Percentiles rank a stretch among this genome's conserved stretches.
Evolutionary conservation across 306 rosid genomes (phyloP).

Genomic region (Morella rubra): DNA sequence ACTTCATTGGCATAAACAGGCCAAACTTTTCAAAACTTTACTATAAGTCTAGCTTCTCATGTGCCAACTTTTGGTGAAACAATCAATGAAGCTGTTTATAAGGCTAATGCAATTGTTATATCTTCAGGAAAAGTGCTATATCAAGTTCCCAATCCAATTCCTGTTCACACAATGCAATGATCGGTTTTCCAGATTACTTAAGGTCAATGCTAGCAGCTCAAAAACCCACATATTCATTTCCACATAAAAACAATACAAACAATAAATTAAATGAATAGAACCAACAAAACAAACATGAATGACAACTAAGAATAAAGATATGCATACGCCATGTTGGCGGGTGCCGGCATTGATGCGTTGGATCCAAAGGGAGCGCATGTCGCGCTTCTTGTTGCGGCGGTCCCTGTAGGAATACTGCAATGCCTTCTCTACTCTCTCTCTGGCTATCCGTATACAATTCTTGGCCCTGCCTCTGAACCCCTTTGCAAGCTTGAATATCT

Average conservation of each 20-base stretch:
- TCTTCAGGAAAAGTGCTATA: background rate
- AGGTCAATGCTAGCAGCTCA: background rate
- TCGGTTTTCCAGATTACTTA: background rate
- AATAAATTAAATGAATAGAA: background rate
- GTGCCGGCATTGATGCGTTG: slow-evolving; percentile 93
- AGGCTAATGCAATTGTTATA: background rate
- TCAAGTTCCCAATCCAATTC: background rate
- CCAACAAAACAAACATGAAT: background rate
- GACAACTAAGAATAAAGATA: slow-evolving; percentile 6
- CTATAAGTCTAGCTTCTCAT: background rate
- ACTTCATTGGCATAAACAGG: background rate
- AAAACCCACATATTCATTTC: background rate
- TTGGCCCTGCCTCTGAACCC: slow-evolving; percentile 98
- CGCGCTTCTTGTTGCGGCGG: slow-evolving; percentile 94
- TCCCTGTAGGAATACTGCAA: slow-evolving; percentile 96
- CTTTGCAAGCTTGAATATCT: slow-evolving; percentile 87
- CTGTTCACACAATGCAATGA: background rate
- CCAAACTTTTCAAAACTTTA: background rate
- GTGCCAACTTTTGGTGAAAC: background rate
- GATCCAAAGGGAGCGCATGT: slow-evolving; percentile 97
- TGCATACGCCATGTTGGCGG: slow-evolving; percentile 78
- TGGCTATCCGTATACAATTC: slow-evolving; percentile 91
- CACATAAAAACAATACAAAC: background rate
- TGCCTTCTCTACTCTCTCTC: slow-evolving; percentile 98
- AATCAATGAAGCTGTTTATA: background rate